Conservation (phyloP, 352 stramenopile species). For the Stramenopiles sp. region DNA sequence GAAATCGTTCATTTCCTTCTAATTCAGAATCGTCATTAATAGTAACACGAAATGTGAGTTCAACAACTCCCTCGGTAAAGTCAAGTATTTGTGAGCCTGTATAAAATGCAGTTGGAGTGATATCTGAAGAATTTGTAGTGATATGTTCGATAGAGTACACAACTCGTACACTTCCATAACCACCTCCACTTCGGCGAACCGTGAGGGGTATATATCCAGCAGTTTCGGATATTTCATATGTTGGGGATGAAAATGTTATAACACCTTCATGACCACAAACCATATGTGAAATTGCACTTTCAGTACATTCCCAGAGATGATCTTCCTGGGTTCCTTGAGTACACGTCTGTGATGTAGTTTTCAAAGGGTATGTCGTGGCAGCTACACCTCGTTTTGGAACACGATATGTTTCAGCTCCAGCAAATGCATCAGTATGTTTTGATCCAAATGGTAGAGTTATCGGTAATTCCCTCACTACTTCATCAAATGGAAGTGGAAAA, state of each 20-base stretch:
- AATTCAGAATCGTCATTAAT: conserved; percentile 7
- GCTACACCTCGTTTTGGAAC: too few species aligned
- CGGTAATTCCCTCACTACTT: neutral
- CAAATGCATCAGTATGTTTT: conserved; percentile 5
- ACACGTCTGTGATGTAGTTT: neutral
- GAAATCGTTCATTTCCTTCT: conserved; percentile 4
- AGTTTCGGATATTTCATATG: conserved; percentile 2
- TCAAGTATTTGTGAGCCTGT: conserved; percentile 1
- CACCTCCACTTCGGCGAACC: conserved; percentile 1
- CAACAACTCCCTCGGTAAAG: neutral
- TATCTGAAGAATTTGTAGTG: conserved; percentile 2
- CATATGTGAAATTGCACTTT: neutral
- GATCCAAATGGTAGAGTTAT: conserved; percentile 4
- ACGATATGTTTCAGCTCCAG: neutral
- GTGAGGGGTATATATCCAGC: neutral
- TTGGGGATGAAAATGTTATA: conserved; percentile 1
- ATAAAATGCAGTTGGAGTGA: conserved; percentile 6
- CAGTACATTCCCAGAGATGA: neutral
- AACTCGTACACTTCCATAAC: neutral
- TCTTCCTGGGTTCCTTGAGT: neutral
- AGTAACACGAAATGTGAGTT: conserved; percentile 5
- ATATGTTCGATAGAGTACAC: conserved; percentile 5
- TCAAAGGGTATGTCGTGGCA: neutral
- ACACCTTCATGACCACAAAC: neutral
- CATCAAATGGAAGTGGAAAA: conserved; percentile 4